Evolutionary conservation across 257 asterid genomes (phyloP), one percentile per base, ranked within the genome.

Genomic region (Lithospermum erythrorhizon): DNA sequence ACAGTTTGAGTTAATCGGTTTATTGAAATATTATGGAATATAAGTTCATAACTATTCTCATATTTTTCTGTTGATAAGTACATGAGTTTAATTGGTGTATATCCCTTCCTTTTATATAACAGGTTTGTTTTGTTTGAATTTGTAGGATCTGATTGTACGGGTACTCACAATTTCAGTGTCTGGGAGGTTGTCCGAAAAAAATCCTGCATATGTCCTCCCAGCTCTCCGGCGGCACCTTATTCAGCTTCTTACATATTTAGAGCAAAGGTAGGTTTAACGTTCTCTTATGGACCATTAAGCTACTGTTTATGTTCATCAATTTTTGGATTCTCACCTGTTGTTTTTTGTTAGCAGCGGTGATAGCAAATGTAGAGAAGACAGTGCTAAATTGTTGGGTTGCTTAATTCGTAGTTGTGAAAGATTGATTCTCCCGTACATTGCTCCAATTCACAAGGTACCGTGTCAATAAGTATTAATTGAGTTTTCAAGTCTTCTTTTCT

Each of bases 151-250:
- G 71, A 90, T 78, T 72, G 99, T 89, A 71, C 87, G 99, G 60
- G 96, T 86, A 70, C 78, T 75, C 48, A 95, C 96, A 63, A 93
- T 93, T 72, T 93, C 94, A 57, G 80, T 89, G 65, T 95, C 95
- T 78, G 99, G 99, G 63, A 89, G 99, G 66, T 81, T 93, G 53
- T 93, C 99, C 54, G 99, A 86, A 79, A 93, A 89, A 78, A 93
- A 93, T 77, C 99, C 99, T 63, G 99, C 97, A 63, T 89, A 93
- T 70, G 99, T 87, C 72, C 96, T 89, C 62, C 99, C 99, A 25
- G 97, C 99, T 68, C 97, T 93, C 30, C 99, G 99, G 57, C 95
- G 98, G 66, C 91, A 93, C 81, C 96, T 93, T 70, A 93, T 89
- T 72, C 99, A 93, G 64, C 73, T 93, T 76, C 79, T 93, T 76